Percentiles rank a stretch among this genome's conserved stretches.
phyloP scores from a whole-genome alignment of 306 rosid genomes.

The Clitoria ternatea region DNA sequence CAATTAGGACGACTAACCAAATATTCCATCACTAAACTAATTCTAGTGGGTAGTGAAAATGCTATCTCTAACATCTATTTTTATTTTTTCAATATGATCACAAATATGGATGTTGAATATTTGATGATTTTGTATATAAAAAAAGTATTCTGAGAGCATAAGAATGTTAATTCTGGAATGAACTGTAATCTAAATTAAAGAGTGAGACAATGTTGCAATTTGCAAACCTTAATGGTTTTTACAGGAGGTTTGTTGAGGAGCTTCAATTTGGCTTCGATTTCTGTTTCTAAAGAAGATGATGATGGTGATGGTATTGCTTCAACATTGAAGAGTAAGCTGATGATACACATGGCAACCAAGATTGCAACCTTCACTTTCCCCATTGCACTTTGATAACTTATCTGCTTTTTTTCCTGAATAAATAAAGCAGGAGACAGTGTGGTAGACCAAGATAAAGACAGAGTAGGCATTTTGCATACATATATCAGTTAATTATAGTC shows the following conservation, averaged over 20 bases:
- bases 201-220: not conserved
- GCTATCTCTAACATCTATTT: too few relatives aligned
- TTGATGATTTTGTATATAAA: not conserved
- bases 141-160: not conserved
- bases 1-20: too few relatives aligned
- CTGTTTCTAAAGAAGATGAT: not conserved
- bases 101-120: too few relatives aligned
- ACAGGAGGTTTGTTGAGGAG: constrained; percentile 47
- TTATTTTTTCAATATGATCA: not conserved
- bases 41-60: too few relatives aligned
- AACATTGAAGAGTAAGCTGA: not conserved
- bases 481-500: too few relatives aligned
- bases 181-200: not conserved
- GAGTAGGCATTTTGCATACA: not conserved
- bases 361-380: not conserved
- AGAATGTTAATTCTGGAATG: not conserved
- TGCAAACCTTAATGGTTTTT: constrained; percentile 39
- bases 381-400: constrained; percentile 9
- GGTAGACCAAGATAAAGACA: too few relatives aligned
- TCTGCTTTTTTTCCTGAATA: not conserved
- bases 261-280: constrained; percentile 37
- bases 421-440: not conserved
- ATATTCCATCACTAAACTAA: too few relatives aligned
- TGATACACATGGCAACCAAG: constrained; percentile 3
- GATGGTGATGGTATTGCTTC: constrained; percentile 11